phyloP scores from a whole-genome alignment of 148 eudicot genomes.

The Linanthus parryae region DNA sequence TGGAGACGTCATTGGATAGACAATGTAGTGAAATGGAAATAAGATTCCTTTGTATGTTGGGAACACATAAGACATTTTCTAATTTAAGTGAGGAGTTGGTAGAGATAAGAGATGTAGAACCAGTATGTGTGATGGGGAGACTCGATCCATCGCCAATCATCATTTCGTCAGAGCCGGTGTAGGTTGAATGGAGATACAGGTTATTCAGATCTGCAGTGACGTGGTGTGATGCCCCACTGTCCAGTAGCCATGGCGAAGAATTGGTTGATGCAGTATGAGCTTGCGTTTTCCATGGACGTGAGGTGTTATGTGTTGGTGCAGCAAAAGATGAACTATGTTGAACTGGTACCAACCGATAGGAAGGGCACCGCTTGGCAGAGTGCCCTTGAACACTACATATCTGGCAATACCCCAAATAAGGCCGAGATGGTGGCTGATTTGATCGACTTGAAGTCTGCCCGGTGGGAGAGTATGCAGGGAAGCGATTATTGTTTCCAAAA shows the following conservation, averaged over 20 bases:
- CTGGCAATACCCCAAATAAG: conserved; percentile 1
- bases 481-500: not conserved
- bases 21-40: conserved; percentile 1
- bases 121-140: conserved; percentile 2
- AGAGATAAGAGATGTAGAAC: not conserved
- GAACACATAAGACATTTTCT: conserved; percentile 1
- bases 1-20: not conserved
- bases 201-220: not conserved
- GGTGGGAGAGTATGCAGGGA: not conserved
- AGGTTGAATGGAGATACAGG: not conserved
- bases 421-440: not conserved
- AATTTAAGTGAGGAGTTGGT: not conserved
- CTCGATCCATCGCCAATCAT: conserved; percentile 3
- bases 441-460: not conserved
- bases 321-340: not conserved
- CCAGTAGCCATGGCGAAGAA: not conserved
- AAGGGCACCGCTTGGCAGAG: not conserved
- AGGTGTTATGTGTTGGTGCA: not conserved
- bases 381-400: not conserved
- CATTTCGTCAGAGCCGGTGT: not conserved
- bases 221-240: conserved; percentile 2
- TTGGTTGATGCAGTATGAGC: not conserved
- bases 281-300: not conserved
- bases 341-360: not conserved
- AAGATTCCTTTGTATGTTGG: conserved; percentile 3